Percentiles rank a stretch among this genome's conserved stretches.
Conservation (phyloP, 768 basidiomycete species). For the Exidia glandulosa region DNA sequence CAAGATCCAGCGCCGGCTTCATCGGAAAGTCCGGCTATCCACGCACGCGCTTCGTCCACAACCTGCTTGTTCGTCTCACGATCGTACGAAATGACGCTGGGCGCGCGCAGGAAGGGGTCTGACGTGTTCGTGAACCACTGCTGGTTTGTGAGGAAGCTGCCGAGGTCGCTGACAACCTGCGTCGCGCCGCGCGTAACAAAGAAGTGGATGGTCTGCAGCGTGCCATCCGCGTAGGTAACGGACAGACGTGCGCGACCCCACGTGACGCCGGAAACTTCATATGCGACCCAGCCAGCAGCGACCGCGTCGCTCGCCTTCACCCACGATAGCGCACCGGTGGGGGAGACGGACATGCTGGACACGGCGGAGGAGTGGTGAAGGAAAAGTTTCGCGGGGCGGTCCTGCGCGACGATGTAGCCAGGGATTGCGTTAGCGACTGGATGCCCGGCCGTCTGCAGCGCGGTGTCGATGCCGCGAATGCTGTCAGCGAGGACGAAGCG, state of each 20-base stretch:
- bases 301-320: conserved; percentile 31
- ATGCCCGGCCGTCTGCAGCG: conserved; percentile 27
- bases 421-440: conserved; percentile 44
- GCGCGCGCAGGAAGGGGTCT: conserved; percentile 43
- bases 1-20: conserved; percentile 52
- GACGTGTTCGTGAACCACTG: conserved; percentile 41
- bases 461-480: conserved; percentile 38
- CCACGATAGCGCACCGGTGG: conserved; percentile 37
- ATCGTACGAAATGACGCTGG: conserved; percentile 45
- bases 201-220: conserved; percentile 42
- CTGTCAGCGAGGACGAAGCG: conserved; percentile 39
- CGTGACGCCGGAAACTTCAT: conserved; percentile 24
- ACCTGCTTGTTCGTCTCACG: conserved; percentile 38
- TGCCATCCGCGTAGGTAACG: conserved; percentile 39
- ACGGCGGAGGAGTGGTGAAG: conserved; percentile 33
- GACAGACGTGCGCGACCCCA: conserved; percentile 42
- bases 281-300: conserved; percentile 34
- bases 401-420: conserved; percentile 40
- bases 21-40: conserved; percentile 50
- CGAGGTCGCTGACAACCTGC: conserved; percentile 35
- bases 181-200: conserved; percentile 38
- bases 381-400: conserved; percentile 41
- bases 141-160: conserved; percentile 40
- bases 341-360: conserved; percentile 31
- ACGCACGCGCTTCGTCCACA: conserved; percentile 40